phyloP scores from a whole-genome alignment of 176 grass and related monocot genomes.

The Hsuehochloa calcarea region DNA sequence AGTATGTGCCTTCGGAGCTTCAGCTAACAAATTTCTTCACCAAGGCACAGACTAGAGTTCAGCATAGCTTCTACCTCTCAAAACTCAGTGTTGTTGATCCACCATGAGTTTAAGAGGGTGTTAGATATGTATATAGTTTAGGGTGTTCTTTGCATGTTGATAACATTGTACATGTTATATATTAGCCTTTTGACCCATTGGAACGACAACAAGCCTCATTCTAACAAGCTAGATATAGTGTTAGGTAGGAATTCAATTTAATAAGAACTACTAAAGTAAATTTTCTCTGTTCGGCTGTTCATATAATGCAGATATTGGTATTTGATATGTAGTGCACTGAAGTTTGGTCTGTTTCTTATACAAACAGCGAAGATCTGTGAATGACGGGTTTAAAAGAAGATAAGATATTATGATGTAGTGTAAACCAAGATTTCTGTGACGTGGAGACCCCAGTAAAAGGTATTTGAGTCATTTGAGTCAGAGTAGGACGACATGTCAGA shows the following conservation, averaged over 20 bases:
- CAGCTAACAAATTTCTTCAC: no score
- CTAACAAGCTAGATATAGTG: conserved; percentile 18
- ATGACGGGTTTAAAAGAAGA: background rate
- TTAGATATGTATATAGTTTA: no score
- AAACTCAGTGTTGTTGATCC: no score
- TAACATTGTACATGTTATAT: no score
- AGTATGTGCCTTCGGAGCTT: no score
- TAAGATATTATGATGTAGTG: background rate
- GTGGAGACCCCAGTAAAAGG: no score
- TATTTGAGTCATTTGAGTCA: background rate
- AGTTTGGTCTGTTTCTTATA: background rate
- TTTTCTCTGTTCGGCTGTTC: background rate
- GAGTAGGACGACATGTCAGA: background rate
- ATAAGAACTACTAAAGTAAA: background rate
- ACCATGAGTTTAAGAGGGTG: no score
- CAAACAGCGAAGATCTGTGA: background rate
- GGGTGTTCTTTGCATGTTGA: no score
- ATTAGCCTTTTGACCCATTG: no score
- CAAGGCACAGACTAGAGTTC: no score
- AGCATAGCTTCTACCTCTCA: no score
- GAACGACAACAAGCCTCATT: no score
- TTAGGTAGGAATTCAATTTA: background rate
- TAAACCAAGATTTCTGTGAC: background rate
- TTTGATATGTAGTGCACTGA: background rate
- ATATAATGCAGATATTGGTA: background rate